phyloP scores from a whole-genome alignment of 2,329 filamentous ascomycete species.

The Fusarium buxicola region DNA sequence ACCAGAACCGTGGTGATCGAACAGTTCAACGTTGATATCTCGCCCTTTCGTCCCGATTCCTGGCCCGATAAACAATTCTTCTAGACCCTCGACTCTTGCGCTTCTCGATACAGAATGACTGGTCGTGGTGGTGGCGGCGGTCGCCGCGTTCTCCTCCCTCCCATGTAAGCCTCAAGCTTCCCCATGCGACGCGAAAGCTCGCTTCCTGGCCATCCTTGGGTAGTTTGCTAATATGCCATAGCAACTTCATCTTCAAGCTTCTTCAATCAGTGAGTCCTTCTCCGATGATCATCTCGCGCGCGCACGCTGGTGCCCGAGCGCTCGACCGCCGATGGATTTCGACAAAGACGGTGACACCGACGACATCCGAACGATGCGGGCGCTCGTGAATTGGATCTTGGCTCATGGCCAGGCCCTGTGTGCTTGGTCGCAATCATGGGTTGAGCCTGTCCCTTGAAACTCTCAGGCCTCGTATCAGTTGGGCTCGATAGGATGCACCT shows the following conservation, averaged over 20 bases:
- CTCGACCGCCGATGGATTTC: slow-evolving; percentile 31
- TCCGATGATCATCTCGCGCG: neutral
- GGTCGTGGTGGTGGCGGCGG: slow-evolving; percentile 70
- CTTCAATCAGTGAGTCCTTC: slow-evolving; percentile 67
- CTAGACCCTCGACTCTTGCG: slow-evolving; percentile 12
- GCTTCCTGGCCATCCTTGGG: neutral
- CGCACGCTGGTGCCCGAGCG: slow-evolving; percentile 4
- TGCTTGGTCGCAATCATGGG: neutral
- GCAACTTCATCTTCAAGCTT: slow-evolving; percentile 75
- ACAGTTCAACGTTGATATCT: slow-evolving; percentile 16
- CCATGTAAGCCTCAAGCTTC: slow-evolving; percentile 56
- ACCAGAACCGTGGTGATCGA: slow-evolving; percentile 39
- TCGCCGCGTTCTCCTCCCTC: slow-evolving; percentile 70
- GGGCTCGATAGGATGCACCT: neutral
- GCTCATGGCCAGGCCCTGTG: neutral
- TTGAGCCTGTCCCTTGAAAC: neutral
- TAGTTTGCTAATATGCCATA: slow-evolving; percentile 43
- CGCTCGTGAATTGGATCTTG: neutral
- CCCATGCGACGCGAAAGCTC: slow-evolving; percentile 30
- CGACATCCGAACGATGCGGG: neutral
- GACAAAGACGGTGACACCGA: slow-evolving; percentile 21
- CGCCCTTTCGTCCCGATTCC: slow-evolving; percentile 1
- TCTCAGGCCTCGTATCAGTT: neutral
- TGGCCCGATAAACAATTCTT: slow-evolving; percentile 2
- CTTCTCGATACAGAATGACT: slow-evolving; percentile 57